Conservation (phyloP, 106 monocot genomes). For the Alisma plantagoaquatica region DNA sequence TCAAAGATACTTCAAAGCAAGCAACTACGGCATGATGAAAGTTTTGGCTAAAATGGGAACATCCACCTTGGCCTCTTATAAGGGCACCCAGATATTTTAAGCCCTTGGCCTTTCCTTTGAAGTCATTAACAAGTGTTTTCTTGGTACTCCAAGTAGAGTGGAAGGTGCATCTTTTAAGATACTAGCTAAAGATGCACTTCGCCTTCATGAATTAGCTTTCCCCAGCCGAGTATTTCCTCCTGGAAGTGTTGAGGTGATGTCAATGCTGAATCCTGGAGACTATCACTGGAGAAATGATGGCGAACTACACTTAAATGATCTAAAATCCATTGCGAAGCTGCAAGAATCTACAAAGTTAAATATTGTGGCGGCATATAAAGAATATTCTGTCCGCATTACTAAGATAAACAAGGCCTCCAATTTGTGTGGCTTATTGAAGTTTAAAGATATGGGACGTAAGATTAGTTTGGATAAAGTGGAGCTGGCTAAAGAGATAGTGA, state of each 20-base stretch:
- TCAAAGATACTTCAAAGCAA: conserved; percentile 73
- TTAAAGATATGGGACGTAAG: conserved; percentile 47
- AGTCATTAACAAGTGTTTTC: conserved; percentile 77
- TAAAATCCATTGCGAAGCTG: conserved; percentile 81
- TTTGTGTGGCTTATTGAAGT: conserved; percentile 80
- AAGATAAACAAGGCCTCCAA: conserved; percentile 79
- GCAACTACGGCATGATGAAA: conserved; percentile 91
- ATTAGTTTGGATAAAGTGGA: conserved; percentile 81
- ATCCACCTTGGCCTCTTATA: conserved; percentile 91
- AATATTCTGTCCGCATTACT: conserved; percentile 68
- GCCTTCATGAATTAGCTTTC: conserved; percentile 79
- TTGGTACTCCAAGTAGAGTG: conserved; percentile 85
- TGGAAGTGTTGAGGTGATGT: conserved; percentile 74
- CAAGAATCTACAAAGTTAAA: conserved; percentile 82
- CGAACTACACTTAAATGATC: conserved; percentile 91
- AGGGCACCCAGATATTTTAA: conserved; percentile 96
- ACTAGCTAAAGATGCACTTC: conserved; percentile 72
- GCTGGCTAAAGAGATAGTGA: conserved; percentile 77
- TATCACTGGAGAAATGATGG: conserved; percentile 96
- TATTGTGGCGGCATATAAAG: conserved; percentile 77
- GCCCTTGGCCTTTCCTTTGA: conserved; percentile 76
- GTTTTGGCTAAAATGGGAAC: conserved; percentile 99
- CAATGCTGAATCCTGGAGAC: conserved; percentile 82
- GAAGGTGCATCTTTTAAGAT: conserved; percentile 87
- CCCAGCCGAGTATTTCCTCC: conserved; percentile 51